These are phyloP conservation scores for Coniochaeta sp. DNA, from an alignment of 2,329 filamentous ascomycete species.

Conservation along the genomic window DNA sequence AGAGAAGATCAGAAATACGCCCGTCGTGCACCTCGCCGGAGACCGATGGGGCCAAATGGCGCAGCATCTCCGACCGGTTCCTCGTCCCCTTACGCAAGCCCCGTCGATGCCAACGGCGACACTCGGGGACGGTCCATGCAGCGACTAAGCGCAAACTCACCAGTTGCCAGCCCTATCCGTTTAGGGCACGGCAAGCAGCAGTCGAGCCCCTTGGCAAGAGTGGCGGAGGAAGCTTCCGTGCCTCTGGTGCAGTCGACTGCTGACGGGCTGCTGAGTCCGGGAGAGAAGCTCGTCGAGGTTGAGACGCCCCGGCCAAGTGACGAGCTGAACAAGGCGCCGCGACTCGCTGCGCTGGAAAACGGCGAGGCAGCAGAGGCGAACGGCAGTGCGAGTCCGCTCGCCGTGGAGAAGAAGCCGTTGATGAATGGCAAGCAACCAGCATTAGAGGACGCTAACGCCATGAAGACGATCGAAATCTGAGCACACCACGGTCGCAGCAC, in stretches of 20 bases:
- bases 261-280: slow-evolving; percentile 30
- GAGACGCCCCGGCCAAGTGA: slow-evolving; percentile 43
- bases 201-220: slow-evolving; percentile 64
- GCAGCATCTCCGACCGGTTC: slow-evolving; percentile 40
- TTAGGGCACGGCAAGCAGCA: slow-evolving; percentile 55
- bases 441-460: slow-evolving; percentile 40
- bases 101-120: slow-evolving; percentile 50
- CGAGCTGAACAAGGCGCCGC: slow-evolving; percentile 26
- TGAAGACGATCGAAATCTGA: slow-evolving; percentile 58
- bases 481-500: not conserved
- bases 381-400: slow-evolving; percentile 19
- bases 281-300: slow-evolving; percentile 46
- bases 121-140: slow-evolving; percentile 65
- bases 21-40: slow-evolving; percentile 47
- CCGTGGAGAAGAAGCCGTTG: slow-evolving; percentile 29
- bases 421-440: slow-evolving; percentile 35
- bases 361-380: slow-evolving; percentile 12
- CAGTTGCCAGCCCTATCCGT: slow-evolving; percentile 56
- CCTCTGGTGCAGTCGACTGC: slow-evolving; percentile 8
- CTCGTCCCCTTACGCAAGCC: slow-evolving; percentile 53
- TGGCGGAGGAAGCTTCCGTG: slow-evolving; percentile 56
- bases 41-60: slow-evolving; percentile 33
- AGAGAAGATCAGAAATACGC: slow-evolving; percentile 93
- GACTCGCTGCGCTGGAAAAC: slow-evolving; percentile 24
- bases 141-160: slow-evolving; percentile 57